Conservation (phyloP, 495 filamentous ascomycete species). For the Penicillium lagena region DNA sequence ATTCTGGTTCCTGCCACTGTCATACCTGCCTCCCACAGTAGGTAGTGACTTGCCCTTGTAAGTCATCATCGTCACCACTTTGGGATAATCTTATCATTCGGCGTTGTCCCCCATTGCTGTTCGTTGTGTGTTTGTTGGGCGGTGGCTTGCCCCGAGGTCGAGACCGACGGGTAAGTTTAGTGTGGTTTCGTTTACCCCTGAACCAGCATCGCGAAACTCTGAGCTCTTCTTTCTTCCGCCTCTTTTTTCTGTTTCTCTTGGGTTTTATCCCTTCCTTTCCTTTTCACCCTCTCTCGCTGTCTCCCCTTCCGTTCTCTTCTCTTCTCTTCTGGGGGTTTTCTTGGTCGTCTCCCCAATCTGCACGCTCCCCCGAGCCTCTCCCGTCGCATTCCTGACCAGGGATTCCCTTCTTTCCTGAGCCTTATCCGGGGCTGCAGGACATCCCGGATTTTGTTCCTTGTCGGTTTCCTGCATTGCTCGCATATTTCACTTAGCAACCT, state of each 20-base stretch:
- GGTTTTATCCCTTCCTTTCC: not conserved
- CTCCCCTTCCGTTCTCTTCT: conserved; percentile 3
- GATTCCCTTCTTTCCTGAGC: conserved; percentile 8
- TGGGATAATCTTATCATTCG: too few species aligned
- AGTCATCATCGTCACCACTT: too few species aligned
- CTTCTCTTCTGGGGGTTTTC: not conserved
- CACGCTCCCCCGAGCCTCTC: not conserved
- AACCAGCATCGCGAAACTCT: conserved; percentile 5
- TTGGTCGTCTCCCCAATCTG: not conserved
- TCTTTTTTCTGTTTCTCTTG: conserved; percentile 1
- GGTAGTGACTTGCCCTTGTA: too few species aligned
- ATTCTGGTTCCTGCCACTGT: not conserved
- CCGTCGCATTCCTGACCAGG: not conserved
- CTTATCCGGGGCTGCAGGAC: conserved; percentile 31
- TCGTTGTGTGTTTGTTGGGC: not conserved
- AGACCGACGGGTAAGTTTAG: conserved; percentile 7
- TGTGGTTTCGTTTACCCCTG: conserved; percentile 12
- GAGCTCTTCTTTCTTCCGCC: not conserved
- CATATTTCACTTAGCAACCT: conserved; percentile 7
- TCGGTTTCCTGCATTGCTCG: conserved; percentile 9
- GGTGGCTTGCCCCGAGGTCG: conserved; percentile 4
- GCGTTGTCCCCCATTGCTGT: not conserved
- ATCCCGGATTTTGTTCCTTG: conserved; percentile 18
- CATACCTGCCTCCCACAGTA: not conserved
- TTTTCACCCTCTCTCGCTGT: not conserved